Evolutionary conservation across 1,139 yeast species (phyloP).

Genomic region (Lodderomyces beijingensis): DNA sequence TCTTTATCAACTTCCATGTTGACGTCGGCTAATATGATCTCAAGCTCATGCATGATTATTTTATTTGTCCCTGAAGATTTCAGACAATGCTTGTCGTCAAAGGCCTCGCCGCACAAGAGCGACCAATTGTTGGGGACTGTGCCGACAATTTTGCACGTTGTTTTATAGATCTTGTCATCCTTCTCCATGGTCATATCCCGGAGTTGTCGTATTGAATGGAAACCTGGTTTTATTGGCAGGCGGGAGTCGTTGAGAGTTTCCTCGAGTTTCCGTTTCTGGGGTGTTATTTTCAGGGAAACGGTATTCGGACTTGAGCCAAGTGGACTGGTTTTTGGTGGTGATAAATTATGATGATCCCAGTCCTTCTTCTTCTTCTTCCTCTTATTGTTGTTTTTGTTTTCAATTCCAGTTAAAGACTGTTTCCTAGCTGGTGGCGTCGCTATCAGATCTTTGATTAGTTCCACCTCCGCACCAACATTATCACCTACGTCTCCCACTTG

Average conservation of each 20-base stretch:
- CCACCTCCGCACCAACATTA: no score
- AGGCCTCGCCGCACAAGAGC: conserved; percentile 8
- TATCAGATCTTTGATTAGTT: background rate
- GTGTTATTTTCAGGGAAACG: no score
- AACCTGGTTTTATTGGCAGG: background rate
- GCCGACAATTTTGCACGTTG: conserved; percentile 5
- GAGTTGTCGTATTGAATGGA: conserved; percentile 1
- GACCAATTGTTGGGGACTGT: conserved; percentile 8
- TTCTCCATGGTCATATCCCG: conserved; percentile 3
- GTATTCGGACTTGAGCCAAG: conserved; percentile 1
- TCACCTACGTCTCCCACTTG: no score
- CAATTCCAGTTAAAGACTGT: conserved; percentile 1
- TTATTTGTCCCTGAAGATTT: no score
- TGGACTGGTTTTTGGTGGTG: no score
- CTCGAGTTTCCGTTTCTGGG: conserved; percentile 1
- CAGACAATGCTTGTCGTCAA: no score
- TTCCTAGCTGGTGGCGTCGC: background rate
- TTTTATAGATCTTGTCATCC: conserved; percentile 2
- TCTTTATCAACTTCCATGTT: background rate
- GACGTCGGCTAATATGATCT: background rate
- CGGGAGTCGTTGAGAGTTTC: background rate
- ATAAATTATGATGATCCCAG: no score
- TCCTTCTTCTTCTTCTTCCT: no score
- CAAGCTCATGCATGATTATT: background rate
- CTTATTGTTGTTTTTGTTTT: background rate